A percentile compares a stretch with the other conserved stretches of the same genome.
Conservation (phyloP, 208 protist genomes). For the Acanthamoeba healyi region DNA sequence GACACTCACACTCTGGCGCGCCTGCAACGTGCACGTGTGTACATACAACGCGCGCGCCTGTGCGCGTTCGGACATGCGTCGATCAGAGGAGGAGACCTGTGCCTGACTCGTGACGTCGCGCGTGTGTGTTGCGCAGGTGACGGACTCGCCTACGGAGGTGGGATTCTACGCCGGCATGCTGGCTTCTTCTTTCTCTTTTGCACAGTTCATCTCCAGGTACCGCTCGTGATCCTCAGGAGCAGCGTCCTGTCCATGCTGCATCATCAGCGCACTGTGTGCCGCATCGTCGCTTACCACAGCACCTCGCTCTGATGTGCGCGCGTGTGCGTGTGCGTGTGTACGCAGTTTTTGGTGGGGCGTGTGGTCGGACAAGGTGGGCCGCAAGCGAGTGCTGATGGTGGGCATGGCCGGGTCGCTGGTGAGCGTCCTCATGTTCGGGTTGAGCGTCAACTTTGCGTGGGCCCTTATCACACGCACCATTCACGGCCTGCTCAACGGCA, state of each 20-base stretch:
- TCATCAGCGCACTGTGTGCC: too few relatives aligned
- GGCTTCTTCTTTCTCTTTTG: constrained; percentile 58
- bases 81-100: too few relatives aligned
- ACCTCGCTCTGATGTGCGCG: not conserved
- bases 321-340: not conserved
- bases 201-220: constrained; percentile 59
- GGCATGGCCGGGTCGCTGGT: constrained; percentile 60
- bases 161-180: constrained; percentile 50
- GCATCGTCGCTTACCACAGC: not conserved
- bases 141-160: not conserved
- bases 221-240: too few relatives aligned
- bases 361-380: constrained; percentile 19
- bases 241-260: too few relatives aligned
- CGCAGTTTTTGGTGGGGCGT: constrained; percentile 55
- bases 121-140: not conserved
- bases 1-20: too few relatives aligned
- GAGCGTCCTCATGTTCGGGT: constrained; percentile 17
- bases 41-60: too few relatives aligned
- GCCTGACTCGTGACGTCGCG: not conserved
- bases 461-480: constrained; percentile 42
- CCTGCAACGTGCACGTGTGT: too few relatives aligned
- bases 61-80: too few relatives aligned
- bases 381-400: constrained; percentile 51
- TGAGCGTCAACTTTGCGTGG: constrained; percentile 61
- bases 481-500: constrained; percentile 68